Evolutionary conservation across 345 rosid species (phyloP).

Genomic region (Trapa bicornis): DNA sequence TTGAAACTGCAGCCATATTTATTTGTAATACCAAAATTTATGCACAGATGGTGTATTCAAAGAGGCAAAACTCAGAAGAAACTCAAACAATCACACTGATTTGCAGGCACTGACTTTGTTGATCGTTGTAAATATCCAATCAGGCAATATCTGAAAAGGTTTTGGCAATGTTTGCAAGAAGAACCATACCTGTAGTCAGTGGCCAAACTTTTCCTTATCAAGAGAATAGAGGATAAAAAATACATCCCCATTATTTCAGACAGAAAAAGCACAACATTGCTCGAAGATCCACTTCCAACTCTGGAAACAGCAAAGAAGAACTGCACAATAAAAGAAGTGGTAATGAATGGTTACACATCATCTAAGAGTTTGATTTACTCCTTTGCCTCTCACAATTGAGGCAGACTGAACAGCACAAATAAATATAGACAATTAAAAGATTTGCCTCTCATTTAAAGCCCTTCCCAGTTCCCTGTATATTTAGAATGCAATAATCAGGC

Average conservation of each 20-base stretch:
- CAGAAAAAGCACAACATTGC: slow-evolving; percentile 87
- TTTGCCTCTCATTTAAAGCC: background rate
- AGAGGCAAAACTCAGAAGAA: background rate
- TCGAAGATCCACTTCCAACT: slow-evolving; percentile 98
- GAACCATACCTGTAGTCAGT: slow-evolving; percentile 69
- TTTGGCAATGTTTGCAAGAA: background rate
- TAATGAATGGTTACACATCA: background rate
- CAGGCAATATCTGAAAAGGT: background rate
- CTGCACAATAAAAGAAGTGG: slow-evolving; percentile 32
- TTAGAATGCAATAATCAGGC: background rate
- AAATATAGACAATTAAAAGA: background rate
- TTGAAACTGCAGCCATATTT: background rate
- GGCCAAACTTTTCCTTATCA: slow-evolving; percentile 92
- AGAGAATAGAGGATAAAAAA: slow-evolving; percentile 82
- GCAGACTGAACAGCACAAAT: background rate
- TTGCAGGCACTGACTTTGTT: background rate
- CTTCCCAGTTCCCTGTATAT: background rate
- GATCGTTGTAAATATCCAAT: background rate
- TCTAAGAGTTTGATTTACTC: background rate
- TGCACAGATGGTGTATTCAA: background rate
- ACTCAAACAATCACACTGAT: background rate
- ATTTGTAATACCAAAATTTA: background rate
- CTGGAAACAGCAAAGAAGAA: slow-evolving; percentile 98
- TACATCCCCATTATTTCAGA: slow-evolving; percentile 99
- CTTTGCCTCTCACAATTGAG: background rate